Evolutionary conservation across 1,139 yeast genomes (phyloP), one percentile per base, ranked within the genome.

Genomic region (Groenewaldozyma auringiensis): DNA sequence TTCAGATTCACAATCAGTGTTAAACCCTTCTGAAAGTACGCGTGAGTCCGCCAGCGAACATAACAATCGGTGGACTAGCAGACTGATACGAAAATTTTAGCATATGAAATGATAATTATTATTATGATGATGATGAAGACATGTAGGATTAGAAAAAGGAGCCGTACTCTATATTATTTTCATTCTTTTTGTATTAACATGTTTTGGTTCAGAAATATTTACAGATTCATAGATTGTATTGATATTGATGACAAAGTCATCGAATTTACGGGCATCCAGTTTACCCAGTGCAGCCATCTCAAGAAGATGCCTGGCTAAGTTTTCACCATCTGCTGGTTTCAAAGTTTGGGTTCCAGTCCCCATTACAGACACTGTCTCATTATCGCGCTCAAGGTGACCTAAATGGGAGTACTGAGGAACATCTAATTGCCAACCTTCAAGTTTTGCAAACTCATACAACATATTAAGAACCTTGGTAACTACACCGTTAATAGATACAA

Each of bases 401-500:
- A 25, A 25, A 25, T 25, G 6, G 6, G 29, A 25, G 11, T 25
- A 25, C 11, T 25, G 6, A 11, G 29, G 29, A 6, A 6, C 6
- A 25, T 11, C 11, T 8, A 25, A 8, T 6, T 11, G 9, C 29
- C 29, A 25, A 25, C 29, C 29, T 25, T 25, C 29, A 25, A 25
- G 11, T 25, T 25, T 25, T 25, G 29, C 29, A 25, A 25, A 25
- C 14, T 43, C 17, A 25, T 53, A 50, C 4, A 50, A 32, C 2
- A 38, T 35, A 37, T 57, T 50, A 13, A 52, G 46, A 6, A 63
- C 43, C 13, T 51, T 37, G 38, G 53, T 55, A 3, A 54, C 45
- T 0, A 71, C 60, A 6, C 54, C 46, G 0, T 72, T 66, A 1
- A 72, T 47, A 3, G 71, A 70, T 44, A 55, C 57, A 2, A 69